Evolutionary conservation across 2,329 filamentous ascomycete genomes (phyloP).

Genomic region (Apiospora aurea): DNA sequence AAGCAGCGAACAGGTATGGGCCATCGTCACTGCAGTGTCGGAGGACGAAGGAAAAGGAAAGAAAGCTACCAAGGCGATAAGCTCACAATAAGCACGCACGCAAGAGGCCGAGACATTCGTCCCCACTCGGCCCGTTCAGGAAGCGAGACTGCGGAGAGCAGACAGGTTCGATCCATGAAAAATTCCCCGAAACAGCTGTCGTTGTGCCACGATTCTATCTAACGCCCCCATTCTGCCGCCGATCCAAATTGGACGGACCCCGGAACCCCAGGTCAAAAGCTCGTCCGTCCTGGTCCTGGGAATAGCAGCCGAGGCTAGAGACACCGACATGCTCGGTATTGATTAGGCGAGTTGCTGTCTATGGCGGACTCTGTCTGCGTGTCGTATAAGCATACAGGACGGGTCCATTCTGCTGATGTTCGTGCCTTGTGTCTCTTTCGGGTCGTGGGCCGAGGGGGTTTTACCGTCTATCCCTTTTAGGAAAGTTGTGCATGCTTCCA

Average conservation of each 20-base stretch:
- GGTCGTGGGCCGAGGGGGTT: neutral
- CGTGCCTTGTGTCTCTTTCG: neutral
- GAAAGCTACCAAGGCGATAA: neutral
- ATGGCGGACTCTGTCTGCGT: neutral
- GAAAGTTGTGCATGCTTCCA: neutral
- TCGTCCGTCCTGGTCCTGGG: neutral
- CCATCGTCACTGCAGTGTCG: neutral
- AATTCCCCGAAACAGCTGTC: constrained; percentile 20
- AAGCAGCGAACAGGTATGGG: neutral
- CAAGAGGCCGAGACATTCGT: constrained; percentile 37
- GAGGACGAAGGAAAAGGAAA: neutral
- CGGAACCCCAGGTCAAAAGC: neutral
- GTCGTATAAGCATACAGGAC: neutral
- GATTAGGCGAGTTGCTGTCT: neutral
- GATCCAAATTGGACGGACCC: constrained; percentile 13
- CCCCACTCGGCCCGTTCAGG: constrained; percentile 39
- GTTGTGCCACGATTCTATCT: neutral
- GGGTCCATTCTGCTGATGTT: neutral
- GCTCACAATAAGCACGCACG: constrained; percentile 30
- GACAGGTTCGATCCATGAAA: constrained; percentile 18
- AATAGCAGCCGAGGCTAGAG: neutral
- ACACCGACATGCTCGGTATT: neutral
- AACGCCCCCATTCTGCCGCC: constrained; percentile 14
- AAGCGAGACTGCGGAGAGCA: constrained; percentile 29
- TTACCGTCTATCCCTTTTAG: neutral